phyloP scores from a whole-genome alignment of 2,329 filamentous ascomycete species.

The Colletotrichum sojae region DNA sequence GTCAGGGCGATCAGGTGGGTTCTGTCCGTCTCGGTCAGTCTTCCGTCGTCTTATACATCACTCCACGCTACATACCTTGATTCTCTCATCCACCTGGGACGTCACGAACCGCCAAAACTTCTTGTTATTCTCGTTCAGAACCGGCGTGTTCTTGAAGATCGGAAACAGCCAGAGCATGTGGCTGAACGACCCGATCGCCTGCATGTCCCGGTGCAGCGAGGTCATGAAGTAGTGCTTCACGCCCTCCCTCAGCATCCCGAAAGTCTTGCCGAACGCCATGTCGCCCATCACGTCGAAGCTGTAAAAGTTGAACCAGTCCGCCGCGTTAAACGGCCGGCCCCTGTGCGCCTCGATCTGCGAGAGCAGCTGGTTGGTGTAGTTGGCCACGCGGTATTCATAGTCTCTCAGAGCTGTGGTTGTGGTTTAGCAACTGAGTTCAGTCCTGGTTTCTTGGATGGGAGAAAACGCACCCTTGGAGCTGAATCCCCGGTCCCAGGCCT shows the following conservation, averaged over 20 bases:
- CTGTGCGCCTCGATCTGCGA: conserved; percentile 43
- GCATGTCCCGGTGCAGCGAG: conserved; percentile 45
- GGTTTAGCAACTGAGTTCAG: background rate
- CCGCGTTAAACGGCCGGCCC: conserved; percentile 46
- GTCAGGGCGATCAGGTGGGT: conserved; percentile 45
- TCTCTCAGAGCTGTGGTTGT: conserved; percentile 40
- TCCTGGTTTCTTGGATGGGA: no score
- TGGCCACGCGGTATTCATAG: conserved; percentile 48
- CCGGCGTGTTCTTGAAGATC: conserved; percentile 43
- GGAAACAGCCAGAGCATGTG: conserved; percentile 44
- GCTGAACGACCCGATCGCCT: conserved; percentile 43
- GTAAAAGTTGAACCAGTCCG: conserved; percentile 53
- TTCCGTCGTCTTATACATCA: background rate
- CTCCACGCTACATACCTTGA: conserved; percentile 22
- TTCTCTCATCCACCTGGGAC: conserved; percentile 36
- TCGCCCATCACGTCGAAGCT: conserved; percentile 59
- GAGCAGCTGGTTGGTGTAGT: conserved; percentile 45
- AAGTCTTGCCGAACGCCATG: conserved; percentile 55
- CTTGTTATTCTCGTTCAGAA: conserved; percentile 42
- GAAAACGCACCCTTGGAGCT: conserved; percentile 45
- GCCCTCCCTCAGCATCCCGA: conserved; percentile 51
- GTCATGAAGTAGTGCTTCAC: conserved; percentile 47
- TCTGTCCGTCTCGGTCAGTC: conserved; percentile 11
- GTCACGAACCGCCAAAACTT: conserved; percentile 43
- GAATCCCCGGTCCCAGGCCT: conserved; percentile 52